A percentile compares a stretch with the other conserved stretches of the same genome.
phyloP scores from a whole-genome alignment of 805 yeast genomes.

The Lachancea cidri region DNA sequence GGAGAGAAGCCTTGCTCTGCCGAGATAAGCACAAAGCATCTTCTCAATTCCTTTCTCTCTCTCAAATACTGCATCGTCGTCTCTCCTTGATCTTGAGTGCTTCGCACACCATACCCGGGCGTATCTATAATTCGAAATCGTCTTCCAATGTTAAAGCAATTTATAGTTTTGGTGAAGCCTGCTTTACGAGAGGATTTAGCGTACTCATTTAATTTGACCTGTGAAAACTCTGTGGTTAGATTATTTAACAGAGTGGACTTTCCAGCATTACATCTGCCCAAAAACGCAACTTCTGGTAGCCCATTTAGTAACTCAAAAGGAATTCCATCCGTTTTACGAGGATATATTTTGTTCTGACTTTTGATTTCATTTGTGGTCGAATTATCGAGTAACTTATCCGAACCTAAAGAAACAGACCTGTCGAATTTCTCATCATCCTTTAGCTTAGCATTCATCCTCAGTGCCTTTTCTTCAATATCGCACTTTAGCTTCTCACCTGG shows the following conservation, averaged over 20 bases:
- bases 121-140: constrained; percentile 68
- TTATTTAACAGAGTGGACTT: constrained; percentile 73
- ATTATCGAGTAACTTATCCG: constrained; percentile 2
- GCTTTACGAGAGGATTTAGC: constrained; percentile 54
- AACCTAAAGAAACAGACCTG: constrained; percentile 2
- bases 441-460: constrained; percentile 9
- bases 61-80: constrained; percentile 59
- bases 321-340: constrained; percentile 21
- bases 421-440: constrained; percentile 3
- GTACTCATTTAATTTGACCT: constrained; percentile 30
- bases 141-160: constrained; percentile 64
- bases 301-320: constrained; percentile 31
- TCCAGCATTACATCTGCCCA: constrained; percentile 85
- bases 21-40: constrained; percentile 59
- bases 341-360: constrained; percentile 27
- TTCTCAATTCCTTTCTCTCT: constrained; percentile 47
- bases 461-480: constrained; percentile 10
- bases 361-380: constrained; percentile 10
- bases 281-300: constrained; percentile 68
- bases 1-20: constrained; percentile 54
- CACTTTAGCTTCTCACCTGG: constrained; percentile 37
- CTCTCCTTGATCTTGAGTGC: constrained; percentile 62
- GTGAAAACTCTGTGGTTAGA: constrained; percentile 40
- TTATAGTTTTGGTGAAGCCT: constrained; percentile 57
- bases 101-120: constrained; percentile 85